phyloP scores from a whole-genome alignment of 164 flowering plant genomes.

The Aristolochia contorta region DNA sequence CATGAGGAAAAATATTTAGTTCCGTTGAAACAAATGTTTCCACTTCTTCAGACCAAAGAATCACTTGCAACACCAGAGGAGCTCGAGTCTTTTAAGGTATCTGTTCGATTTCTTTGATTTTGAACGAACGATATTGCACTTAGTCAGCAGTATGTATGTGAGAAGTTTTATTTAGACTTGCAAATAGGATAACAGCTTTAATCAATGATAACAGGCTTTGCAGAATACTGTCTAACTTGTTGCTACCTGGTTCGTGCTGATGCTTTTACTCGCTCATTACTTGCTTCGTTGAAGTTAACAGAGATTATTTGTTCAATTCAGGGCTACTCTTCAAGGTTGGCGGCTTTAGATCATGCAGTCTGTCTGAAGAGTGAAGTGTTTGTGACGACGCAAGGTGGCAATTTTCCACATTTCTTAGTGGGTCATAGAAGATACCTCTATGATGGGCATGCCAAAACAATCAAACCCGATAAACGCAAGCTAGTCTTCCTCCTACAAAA shows the following conservation, averaged over 20 bases:
- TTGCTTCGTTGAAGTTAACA: no score
- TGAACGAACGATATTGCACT: no score
- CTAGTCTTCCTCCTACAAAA: constrained; percentile 56
- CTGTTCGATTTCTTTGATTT: neutral
- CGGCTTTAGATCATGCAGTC: constrained; percentile 82
- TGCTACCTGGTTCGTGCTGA: no score
- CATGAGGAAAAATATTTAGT: constrained; percentile 42
- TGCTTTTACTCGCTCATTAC: no score
- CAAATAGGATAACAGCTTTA: no score
- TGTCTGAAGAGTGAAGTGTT: constrained; percentile 84
- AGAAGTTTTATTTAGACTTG: no score
- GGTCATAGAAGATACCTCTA: constrained; percentile 75
- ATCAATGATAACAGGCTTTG: no score
- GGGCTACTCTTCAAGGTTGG: constrained; percentile 85
- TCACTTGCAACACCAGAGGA: constrained; percentile 58
- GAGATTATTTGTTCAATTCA: constrained; percentile 10
- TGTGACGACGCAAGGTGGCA: constrained; percentile 94
- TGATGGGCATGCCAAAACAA: constrained; percentile 81
- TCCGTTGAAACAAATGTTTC: constrained; percentile 65
- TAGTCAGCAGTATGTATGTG: no score
- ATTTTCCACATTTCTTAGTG: constrained; percentile 90
- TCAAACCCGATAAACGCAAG: constrained; percentile 72
- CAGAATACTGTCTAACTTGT: no score
- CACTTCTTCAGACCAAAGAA: constrained; percentile 62
- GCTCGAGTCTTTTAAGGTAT: constrained; percentile 58